A percentile compares a stretch with the other conserved stretches of the same genome.
Conservation (phyloP, 225 moss, liverwort and hornwort species). For the Polytrichum formosum region DNA sequence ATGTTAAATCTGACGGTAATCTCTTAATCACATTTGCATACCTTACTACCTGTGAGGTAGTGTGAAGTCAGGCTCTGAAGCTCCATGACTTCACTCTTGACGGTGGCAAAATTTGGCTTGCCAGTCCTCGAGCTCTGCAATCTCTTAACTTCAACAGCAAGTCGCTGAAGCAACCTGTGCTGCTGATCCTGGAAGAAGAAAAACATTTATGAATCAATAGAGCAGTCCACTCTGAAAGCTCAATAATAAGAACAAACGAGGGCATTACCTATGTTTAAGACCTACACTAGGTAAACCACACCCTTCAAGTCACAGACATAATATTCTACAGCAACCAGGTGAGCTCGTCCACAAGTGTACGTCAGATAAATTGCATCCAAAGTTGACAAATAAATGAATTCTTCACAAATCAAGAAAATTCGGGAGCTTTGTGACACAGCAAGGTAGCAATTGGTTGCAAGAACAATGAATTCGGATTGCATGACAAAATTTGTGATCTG, state of each 20-base stretch:
- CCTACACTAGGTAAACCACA: too few species aligned
- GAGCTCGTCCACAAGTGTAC: too few species aligned
- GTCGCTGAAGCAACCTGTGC: constrained; percentile 42
- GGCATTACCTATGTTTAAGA: too few species aligned
- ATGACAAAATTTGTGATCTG: background rate
- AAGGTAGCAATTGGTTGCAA: too few species aligned
- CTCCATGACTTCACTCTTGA: constrained; percentile 28
- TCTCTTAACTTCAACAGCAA: constrained; percentile 29
- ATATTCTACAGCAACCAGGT: too few species aligned
- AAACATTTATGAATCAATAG: background rate
- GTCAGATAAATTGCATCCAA: too few species aligned
- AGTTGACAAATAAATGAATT: too few species aligned
- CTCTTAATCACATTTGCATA: constrained; percentile 22
- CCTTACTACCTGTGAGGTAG: constrained; percentile 60
- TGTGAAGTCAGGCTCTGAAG: constrained; percentile 37
- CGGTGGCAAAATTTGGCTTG: constrained; percentile 23
- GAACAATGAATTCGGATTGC: background rate
- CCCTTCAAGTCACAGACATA: too few species aligned
- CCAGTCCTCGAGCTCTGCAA: constrained; percentile 20
- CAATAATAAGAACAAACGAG: too few species aligned
- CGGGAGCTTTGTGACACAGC: too few species aligned
- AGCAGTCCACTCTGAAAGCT: too few species aligned
- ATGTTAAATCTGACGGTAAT: background rate
- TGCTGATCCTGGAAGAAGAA: constrained; percentile 49
- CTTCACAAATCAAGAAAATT: background rate